Evolutionary conservation across 176 grass and related monocot species (phyloP), one percentile per base, ranked within the genome.

Genomic region (Pontederia crassipes): DNA sequence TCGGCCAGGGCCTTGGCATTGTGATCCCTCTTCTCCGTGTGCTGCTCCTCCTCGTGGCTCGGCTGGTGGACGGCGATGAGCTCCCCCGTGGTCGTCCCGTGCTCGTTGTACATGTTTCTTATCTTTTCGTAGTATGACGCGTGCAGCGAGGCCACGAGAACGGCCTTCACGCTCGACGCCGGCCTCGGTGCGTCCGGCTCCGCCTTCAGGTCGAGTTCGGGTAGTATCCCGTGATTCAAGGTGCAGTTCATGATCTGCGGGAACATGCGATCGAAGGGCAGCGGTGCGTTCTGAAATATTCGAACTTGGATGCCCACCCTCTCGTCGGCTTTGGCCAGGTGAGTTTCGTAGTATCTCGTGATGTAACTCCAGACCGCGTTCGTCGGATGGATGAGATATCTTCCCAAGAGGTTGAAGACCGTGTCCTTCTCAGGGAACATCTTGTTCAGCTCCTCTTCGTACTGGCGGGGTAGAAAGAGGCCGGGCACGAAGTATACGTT

Each of bases 1-100:
- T 89, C 81, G 2, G 75, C 52, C 5, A 78, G 59, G 9, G 81
- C 86, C 70, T 73, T 85, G 12, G 55, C 51, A 66, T 89, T 81
- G 74, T 85, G 82, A 29, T 45, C 60, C 49, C 29, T 32, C 51
- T 28, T 10, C 10, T 46, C 53, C 14, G 26, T 72, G 9, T 15
- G 46, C 72, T 82, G 78, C 24, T 1, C 9, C 54, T 57, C 71
- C 55, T 85, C 75, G 50, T 85, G 78, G 28, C 51, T 69, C 45
- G 67, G 75, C 68, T 85, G 78, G 78, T 79, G 82, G 29, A 89
- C 70, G 52, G 52, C 27, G 0, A 85, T 59, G 27, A 17, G 24
- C 20, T 17, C 78, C 46, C 71, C 54, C 18, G 63, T 82, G 13
- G 45, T 61, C 0, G 74, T 57, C 17, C 71, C 57, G 50, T 79